Evolutionary conservation across 805 yeast genomes (phyloP), one percentile per base, ranked within the genome.

Genomic region (Saturnispora saitoi): DNA sequence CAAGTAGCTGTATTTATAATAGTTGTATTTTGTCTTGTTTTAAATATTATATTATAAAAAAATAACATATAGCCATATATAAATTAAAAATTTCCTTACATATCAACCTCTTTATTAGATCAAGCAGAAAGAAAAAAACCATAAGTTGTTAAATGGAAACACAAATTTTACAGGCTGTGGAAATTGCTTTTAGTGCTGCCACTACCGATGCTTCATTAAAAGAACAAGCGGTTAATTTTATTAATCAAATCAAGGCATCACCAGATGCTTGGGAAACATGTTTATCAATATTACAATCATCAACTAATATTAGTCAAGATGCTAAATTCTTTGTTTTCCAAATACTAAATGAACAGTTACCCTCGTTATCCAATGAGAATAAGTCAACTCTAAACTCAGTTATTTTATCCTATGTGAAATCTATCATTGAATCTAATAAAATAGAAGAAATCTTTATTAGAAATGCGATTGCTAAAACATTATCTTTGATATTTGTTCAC

Each of bases 161-260:
- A 54, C 95, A 89, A 70, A 83, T 90, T 58, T 87, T 78, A 64
- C 93, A 87, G 68, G 96, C 95, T 38, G 93, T 90, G 43, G 81
- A 78, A 53, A 79, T 88, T 53, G 96, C 95, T 7, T 76, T 85
- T 47, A 79, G 80, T 63, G 52, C 50, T 17, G 83, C 86, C 29
- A 71, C 81, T 24, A 76, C 82, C 9, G 87, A 84, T 62, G 68
- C 73, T 14, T 70, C 61, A 37, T 68, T 87, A 44, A 81, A 81
- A 59, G 78, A 75, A 53, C 83, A 80, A 64, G 83, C 83, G 14
- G 65, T 73, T 48, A 71, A 71, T 22, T 78, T 76, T 60, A 73
- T 78, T 54, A 70, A 71, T 51, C 76, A 75, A 51, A 64, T 79
- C 56, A 79, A 79, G 56, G 56, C 72, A 32, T 71, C 82, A 4